Evolutionary conservation across 192 early-diverging fungal genomes (phyloP), one percentile per base, ranked within the genome.

Genomic region (Chytriomyces confervae): DNA sequence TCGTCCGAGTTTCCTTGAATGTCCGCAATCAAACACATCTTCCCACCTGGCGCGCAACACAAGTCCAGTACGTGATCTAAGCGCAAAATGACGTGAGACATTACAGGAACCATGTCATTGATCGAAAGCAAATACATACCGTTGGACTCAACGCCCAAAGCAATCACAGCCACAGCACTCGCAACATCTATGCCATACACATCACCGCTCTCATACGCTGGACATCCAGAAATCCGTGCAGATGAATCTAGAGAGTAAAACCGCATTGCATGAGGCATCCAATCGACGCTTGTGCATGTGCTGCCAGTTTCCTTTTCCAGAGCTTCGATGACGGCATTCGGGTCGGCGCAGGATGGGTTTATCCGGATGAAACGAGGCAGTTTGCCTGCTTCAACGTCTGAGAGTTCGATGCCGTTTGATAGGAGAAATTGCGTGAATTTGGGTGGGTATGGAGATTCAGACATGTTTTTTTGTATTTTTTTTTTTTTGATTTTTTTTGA

Each of bases 51-150:
- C 5, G 94, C 94, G 71, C 91, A 94, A 74, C 94, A 97, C 36
- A 95, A 85, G 74, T 96, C 97, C n/a, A 99, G 86, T 3, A 98
- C 91, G 79, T 98, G 93, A 67, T 99, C 92, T 50, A 46, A 18
- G 24, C 18, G 16, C 10, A 48, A 47, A 13, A 23, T 2, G 66
- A 68, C 51, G 69, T 64, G 50, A 45, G 50, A 45, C n/a, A 20
- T 57, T 20, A 57, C 11, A 57, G 0, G 0, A 57, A 57, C 29
- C 29, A 36, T 2, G 29, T 1, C 13, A 23, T 16, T n/a, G n/a
- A n/a, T n/a, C n/a, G n/a, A n/a, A n/a, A n/a, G n/a, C n/a, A n/a
- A n/a, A n/a, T n/a, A n/a, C n/a, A n/a, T n/a, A 70, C 69, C 50
- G 6, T 92, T 86, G 0, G 88, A 84, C 8, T 89, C 62, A 0